Conservation (phyloP, 2,329 filamentous ascomycete species). For the Calonectria multiphialidica region DNA sequence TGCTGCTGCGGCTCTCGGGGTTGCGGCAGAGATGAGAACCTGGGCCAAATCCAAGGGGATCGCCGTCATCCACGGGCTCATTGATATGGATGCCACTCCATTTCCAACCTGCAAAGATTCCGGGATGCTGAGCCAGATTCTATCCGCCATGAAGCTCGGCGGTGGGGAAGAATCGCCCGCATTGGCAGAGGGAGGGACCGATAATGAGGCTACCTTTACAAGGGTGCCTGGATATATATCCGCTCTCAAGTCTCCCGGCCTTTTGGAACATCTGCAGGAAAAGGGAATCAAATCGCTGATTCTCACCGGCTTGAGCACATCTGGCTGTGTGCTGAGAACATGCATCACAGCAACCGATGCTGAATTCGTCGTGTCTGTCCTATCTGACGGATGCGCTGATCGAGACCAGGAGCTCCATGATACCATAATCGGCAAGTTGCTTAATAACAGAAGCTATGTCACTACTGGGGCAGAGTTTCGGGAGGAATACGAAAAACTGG, state of each 20-base stretch:
- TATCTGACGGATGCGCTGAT: slow-evolving; percentile 21
- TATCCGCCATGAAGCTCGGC: not conserved
- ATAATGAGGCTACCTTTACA: slow-evolving; percentile 5
- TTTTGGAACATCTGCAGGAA: slow-evolving; percentile 1
- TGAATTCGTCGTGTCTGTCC: slow-evolving; percentile 18
- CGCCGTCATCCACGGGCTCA: slow-evolving; percentile 11
- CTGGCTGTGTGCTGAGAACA: slow-evolving; percentile 18
- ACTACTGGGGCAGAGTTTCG: slow-evolving; percentile 7
- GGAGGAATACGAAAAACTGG: not conserved
- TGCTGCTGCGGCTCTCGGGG: not conserved
- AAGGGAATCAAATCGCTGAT: slow-evolving; percentile 18
- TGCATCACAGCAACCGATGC: slow-evolving; percentile 18
- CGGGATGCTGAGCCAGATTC: not conserved
- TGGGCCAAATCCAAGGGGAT: slow-evolving; percentile 20
- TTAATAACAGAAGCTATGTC: not conserved
- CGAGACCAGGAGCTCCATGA: slow-evolving; percentile 14
- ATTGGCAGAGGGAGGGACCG: not conserved
- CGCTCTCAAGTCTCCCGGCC: slow-evolving; percentile 14
- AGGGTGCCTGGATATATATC: slow-evolving; percentile 14
- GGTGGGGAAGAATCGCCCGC: slow-evolving; percentile 4
- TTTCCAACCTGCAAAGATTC: slow-evolving; percentile 1
- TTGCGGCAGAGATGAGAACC: slow-evolving; percentile 12
- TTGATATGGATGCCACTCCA: slow-evolving; percentile 2
- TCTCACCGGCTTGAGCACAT: slow-evolving; percentile 22
- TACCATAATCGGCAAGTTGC: not conserved